A percentile compares a stretch with the other conserved stretches of the same genome.
Conservation (phyloP, 202 grass and related monocot genomes). For the Setaria italica region DNA sequence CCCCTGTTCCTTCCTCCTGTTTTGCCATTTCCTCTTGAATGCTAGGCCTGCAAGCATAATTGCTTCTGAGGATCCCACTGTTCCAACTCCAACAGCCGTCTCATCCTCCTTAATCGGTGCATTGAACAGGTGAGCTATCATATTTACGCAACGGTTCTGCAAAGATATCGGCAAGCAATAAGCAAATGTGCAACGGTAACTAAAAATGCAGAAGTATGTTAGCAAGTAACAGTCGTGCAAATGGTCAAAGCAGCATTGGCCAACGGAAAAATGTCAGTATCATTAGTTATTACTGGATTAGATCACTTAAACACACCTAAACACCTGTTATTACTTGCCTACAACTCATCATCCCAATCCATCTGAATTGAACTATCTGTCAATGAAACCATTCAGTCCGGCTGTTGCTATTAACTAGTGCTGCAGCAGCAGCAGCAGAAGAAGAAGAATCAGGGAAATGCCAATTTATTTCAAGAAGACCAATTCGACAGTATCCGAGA, state of each 20-base stretch:
- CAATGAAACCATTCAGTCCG: not conserved
- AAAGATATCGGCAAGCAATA: not conserved
- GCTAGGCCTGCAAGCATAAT: conserved; percentile 93
- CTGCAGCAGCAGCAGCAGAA: too few species aligned
- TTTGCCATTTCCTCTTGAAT: conserved; percentile 95
- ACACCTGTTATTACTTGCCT: not conserved
- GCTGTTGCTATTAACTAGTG: not conserved
- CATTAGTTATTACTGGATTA: not conserved
- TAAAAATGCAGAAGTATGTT: not conserved
- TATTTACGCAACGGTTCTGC: conserved; percentile 94
- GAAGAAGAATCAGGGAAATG: too few species aligned
- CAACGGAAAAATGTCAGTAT: not conserved
- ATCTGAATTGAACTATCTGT: not conserved
- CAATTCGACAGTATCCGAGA: too few species aligned
- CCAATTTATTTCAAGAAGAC: not conserved
- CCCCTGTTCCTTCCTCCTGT: conserved; percentile 71
- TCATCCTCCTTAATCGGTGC: conserved; percentile 73
- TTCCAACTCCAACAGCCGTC: conserved; percentile 76
- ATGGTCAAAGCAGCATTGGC: not conserved
- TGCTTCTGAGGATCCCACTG: conserved; percentile 87
- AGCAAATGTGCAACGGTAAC: conserved; percentile 4
- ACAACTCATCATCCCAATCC: not conserved
- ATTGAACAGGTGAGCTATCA: conserved; percentile 87
- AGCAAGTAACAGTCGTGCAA: not conserved
- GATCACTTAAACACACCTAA: not conserved